phyloP scores from a whole-genome alignment of 2,329 filamentous ascomycete species.

The Trichoderma sp. region DNA sequence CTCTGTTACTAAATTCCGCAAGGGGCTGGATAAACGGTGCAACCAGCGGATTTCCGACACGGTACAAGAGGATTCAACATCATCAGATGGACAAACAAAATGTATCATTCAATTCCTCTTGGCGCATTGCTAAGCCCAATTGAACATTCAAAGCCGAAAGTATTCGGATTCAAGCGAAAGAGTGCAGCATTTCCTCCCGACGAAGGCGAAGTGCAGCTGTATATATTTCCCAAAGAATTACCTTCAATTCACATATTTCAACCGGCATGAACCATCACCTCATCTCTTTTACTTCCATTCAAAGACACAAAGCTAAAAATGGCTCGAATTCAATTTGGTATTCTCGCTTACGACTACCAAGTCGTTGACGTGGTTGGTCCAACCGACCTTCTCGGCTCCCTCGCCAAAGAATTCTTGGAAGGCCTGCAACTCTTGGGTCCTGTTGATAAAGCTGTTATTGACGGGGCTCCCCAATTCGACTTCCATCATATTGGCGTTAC shows the following conservation, averaged over 20 bases:
- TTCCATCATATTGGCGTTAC: constrained; percentile 38
- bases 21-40: not conserved
- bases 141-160: not conserved
- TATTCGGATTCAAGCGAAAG: not conserved
- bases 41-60: not conserved
- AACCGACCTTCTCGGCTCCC: constrained; percentile 32
- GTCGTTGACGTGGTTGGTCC: constrained; percentile 35
- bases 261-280: not conserved
- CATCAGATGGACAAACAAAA: not conserved
- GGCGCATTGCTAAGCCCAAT: not conserved
- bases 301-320: constrained; percentile 15
- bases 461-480: constrained; percentile 30
- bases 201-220: not conserved
- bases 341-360: constrained; percentile 34
- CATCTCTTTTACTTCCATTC: not conserved
- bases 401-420: constrained; percentile 24
- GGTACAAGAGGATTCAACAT: not conserved
- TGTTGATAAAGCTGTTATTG: constrained; percentile 25
- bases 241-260: not conserved
- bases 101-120: not conserved
- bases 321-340: constrained; percentile 29
- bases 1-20: not conserved
- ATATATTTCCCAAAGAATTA: not conserved
- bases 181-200: not conserved
- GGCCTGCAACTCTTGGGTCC: constrained; percentile 19